Evolutionary conservation across 768 basidiomycete species (phyloP).

Genomic region (Phanerochaete carnosa): DNA sequence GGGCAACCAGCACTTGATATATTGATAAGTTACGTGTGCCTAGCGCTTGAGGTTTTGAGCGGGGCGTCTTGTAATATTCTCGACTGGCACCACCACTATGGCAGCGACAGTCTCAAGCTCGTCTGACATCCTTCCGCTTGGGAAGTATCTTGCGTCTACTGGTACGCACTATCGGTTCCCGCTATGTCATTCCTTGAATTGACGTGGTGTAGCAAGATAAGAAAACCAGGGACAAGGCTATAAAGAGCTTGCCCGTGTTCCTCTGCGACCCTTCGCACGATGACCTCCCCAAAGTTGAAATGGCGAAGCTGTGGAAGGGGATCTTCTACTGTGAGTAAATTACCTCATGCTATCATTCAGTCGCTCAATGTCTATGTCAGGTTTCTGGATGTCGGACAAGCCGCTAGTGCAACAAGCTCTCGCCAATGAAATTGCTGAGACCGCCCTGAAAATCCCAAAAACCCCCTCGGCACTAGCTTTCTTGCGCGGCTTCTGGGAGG

Average conservation of each 20-base stretch:
- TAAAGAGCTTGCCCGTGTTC: slow-evolving; percentile 74
- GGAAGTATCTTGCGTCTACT: slow-evolving; percentile 89
- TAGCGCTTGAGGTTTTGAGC: neutral
- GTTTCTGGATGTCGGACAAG: slow-evolving; percentile 99
- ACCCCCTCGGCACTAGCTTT: slow-evolving; percentile 65
- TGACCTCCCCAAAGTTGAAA: slow-evolving; percentile 66
- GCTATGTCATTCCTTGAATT: neutral
- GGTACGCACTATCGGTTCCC: slow-evolving; percentile 41
- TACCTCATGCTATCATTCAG: neutral
- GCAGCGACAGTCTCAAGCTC: slow-evolving; percentile 1
- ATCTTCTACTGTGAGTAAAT: slow-evolving; percentile 83
- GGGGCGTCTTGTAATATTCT: neutral
- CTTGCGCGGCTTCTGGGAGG: slow-evolving; percentile 87
- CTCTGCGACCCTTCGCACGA: slow-evolving; percentile 63
- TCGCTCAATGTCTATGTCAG: slow-evolving; percentile 34
- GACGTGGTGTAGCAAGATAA: slow-evolving; percentile 57
- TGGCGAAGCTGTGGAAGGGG: slow-evolving; percentile 96
- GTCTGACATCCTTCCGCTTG: slow-evolving; percentile 57
- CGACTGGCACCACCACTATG: slow-evolving; percentile 4
- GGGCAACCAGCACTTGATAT: too few relatives aligned
- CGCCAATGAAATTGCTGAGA: slow-evolving; percentile 79
- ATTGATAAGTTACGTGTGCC: too few relatives aligned
- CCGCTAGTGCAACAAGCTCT: slow-evolving; percentile 93
- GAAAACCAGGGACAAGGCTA: slow-evolving; percentile 86
- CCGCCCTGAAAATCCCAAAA: slow-evolving; percentile 66